These are phyloP conservation scores for Rubus parviflorus DNA, from an alignment of 306 rosid genomes.

Conservation along the genomic window DNA sequence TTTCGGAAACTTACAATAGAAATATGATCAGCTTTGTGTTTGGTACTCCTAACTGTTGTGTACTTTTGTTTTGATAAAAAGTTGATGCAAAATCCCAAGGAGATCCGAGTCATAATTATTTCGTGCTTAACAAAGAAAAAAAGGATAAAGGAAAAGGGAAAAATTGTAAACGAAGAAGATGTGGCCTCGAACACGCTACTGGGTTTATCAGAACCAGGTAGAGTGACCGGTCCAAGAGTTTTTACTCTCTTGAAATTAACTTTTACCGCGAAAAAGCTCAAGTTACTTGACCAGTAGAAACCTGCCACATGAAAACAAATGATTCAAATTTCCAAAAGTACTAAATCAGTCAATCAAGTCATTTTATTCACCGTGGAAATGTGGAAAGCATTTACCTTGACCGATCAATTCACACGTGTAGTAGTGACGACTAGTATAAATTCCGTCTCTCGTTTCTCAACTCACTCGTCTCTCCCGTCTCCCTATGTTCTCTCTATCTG, in stretches of 20 bases:
- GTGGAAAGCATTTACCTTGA: not conserved
- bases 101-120: not conserved
- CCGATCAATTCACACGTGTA: slow-evolving; percentile 10
- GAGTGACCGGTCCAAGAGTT: not conserved
- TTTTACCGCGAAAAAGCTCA: not conserved
- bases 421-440: not conserved
- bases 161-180: not conserved
- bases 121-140: not conserved
- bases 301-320: not conserved
- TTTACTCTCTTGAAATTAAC: not conserved
- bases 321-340: not conserved
- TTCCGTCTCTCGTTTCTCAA: slow-evolving; percentile 4
- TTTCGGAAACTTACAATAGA: too few species aligned
- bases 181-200: not conserved
- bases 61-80: not conserved
- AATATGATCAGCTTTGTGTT: not conserved
- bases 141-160: not conserved
- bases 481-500: slow-evolving; percentile 8
- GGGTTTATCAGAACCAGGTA: not conserved
- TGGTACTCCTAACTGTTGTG: not conserved
- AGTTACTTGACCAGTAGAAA: not conserved
- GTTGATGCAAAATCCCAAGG: not conserved
- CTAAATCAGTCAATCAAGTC: not conserved
- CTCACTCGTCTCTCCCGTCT: not conserved
- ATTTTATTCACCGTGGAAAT: not conserved